Conservation (phyloP, 2,329 filamentous ascomycete genomes). For the Pleoardoris graminearum region DNA sequence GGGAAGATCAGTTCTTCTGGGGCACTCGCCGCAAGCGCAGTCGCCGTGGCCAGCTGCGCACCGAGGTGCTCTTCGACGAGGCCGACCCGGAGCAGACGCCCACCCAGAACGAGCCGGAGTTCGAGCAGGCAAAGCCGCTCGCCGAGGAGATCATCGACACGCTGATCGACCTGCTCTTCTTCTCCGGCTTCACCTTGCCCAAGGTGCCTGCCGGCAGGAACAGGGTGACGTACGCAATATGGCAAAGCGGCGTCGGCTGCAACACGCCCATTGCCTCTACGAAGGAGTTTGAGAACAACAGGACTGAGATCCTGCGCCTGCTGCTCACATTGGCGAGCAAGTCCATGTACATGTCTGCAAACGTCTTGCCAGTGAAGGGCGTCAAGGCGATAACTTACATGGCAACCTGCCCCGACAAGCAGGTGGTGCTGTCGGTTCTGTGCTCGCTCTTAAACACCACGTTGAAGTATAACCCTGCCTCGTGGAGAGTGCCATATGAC, state of each 20-base stretch:
- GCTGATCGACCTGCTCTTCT: constrained; percentile 87
- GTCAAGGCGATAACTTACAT: constrained; percentile 86
- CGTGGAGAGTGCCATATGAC: constrained; percentile 93
- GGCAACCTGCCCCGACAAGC: constrained; percentile 85
- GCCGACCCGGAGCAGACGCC: constrained; percentile 57
- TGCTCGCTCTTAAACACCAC: constrained; percentile 95
- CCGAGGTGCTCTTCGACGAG: constrained; percentile 85
- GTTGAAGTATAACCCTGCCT: constrained; percentile 92
- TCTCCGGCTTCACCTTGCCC: constrained; percentile 84
- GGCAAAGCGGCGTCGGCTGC: constrained; percentile 97
- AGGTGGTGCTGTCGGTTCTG: constrained; percentile 83
- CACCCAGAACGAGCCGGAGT: constrained; percentile 61
- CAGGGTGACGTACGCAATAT: constrained; percentile 91
- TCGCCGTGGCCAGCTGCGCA: constrained; percentile 46
- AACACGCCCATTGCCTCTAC: constrained; percentile 85
- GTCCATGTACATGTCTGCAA: constrained; percentile 89
- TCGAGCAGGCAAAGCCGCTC: constrained; percentile 81
- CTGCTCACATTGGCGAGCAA: constrained; percentile 85
- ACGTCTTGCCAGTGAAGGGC: constrained; percentile 76
- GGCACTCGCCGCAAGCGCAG: constrained; percentile 66
- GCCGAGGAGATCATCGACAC: constrained; percentile 93
- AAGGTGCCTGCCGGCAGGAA: constrained; percentile 69
- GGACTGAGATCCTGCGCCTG: constrained; percentile 84
- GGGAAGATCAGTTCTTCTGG: constrained; percentile 97
- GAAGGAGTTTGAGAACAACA: constrained; percentile 90